Evolutionary conservation across 441 rosid genomes (phyloP).

Genomic region (Croton setiger): DNA sequence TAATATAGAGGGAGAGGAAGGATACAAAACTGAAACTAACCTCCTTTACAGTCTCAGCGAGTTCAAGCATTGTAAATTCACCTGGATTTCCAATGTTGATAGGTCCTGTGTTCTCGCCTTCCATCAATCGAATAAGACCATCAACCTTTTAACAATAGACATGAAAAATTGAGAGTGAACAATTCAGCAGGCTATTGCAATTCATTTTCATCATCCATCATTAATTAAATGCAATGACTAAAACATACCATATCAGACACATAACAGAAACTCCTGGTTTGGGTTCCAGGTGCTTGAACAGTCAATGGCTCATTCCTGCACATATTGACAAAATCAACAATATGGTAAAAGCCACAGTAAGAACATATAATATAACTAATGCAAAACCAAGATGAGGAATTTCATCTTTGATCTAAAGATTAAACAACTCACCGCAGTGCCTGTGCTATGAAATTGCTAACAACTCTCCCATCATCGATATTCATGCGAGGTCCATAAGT

Average conservation of each 20-base stretch:
- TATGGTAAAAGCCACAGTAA: neutral
- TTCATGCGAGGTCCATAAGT: slow-evolving; percentile 99
- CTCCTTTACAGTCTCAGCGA: slow-evolving; percentile 94
- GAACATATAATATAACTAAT: neutral
- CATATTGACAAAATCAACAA: slow-evolving; percentile 4
- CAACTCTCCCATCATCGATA: slow-evolving; percentile 98
- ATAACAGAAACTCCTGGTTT: slow-evolving; percentile 96
- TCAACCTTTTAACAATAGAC: slow-evolving; percentile 53
- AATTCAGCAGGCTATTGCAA: slow-evolving; percentile 8
- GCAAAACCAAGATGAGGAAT: neutral
- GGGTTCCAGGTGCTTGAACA: slow-evolving; percentile 92
- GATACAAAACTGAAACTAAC: slow-evolving; percentile 34
- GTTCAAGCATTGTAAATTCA: slow-evolving; percentile 91
- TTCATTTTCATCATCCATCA: neutral
- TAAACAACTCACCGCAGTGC: slow-evolving; percentile 63
- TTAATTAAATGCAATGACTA: slow-evolving; percentile 1
- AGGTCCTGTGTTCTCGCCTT: slow-evolving; percentile 92
- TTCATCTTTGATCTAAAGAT: neutral
- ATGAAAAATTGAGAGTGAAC: slow-evolving; percentile 9
- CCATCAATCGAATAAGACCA: slow-evolving; percentile 92
- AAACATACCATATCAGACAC: slow-evolving; percentile 90
- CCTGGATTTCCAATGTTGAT: slow-evolving; percentile 97
- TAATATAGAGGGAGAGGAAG: neutral
- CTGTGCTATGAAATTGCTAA: slow-evolving; percentile 98
- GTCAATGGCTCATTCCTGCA: slow-evolving; percentile 82